Conservation (phyloP, 306 rosid genomes). For the Acacia acuminata region DNA sequence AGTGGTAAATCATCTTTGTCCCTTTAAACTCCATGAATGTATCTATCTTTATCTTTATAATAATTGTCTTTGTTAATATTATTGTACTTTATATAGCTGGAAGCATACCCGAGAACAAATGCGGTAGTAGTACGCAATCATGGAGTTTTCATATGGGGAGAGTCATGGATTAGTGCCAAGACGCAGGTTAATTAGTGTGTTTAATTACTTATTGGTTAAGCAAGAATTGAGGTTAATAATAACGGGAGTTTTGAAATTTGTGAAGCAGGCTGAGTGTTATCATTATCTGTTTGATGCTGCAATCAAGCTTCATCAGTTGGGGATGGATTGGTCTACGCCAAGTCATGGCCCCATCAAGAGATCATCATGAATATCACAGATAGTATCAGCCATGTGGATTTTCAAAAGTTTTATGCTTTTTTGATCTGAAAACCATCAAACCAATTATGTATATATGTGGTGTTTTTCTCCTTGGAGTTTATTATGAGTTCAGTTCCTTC, state of each 20-base stretch:
- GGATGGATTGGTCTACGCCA: slow-evolving; percentile 54
- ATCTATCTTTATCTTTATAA: background rate
- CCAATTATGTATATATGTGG: background rate
- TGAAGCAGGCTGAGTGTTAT: slow-evolving; percentile 63
- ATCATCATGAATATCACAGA: background rate
- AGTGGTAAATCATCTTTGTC: slow-evolving; percentile 36
- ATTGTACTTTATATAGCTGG: slow-evolving; percentile 38
- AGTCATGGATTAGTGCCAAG: slow-evolving; percentile 68
- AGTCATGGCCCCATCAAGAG: background rate
- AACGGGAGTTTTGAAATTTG: background rate
- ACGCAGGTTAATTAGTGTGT: slow-evolving; percentile 52
- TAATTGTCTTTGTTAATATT: background rate
- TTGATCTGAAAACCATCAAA: background rate
- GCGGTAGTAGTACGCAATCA: slow-evolving; percentile 75
- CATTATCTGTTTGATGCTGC: slow-evolving; percentile 70
- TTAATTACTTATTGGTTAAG: background rate
- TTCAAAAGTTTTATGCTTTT: background rate
- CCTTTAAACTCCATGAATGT: no score
- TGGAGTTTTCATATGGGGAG: slow-evolving; percentile 73
- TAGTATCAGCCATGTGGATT: background rate
- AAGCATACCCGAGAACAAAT: slow-evolving; percentile 61
- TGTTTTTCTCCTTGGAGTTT: no score
- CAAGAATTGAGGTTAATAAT: background rate
- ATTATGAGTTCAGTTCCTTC: no score
- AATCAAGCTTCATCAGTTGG: slow-evolving; percentile 55